Conservation (phyloP, 805 yeast genomes). For the Clavispora phyllophila region DNA sequence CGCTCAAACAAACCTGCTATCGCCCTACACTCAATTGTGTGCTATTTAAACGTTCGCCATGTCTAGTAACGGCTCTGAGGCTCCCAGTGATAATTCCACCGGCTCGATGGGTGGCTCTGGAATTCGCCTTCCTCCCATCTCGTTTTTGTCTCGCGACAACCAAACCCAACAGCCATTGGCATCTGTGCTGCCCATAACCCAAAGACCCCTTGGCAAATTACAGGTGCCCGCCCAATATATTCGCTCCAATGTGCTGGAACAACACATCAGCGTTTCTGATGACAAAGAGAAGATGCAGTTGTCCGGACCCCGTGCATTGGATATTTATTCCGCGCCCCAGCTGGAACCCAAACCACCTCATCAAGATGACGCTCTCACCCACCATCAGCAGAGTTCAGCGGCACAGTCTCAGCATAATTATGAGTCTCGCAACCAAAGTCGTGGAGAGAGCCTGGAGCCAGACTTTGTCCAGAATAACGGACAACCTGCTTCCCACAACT, state of each 20-base stretch:
- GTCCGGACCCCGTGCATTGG: not conserved
- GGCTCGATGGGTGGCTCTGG: conserved; percentile 6
- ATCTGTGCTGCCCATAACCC: conserved; percentile 3
- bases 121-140: conserved; percentile 24
- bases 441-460: not conserved
- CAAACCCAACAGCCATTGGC: conserved; percentile 2
- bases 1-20: not conserved
- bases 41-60: not conserved
- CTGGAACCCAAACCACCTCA: not conserved
- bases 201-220: not conserved
- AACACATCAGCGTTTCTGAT: not conserved
- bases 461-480: not conserved
- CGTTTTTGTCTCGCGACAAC: conserved; percentile 20
- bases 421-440: not conserved
- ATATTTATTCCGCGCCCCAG: not conserved
- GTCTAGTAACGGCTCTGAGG: not conserved
- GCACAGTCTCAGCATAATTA: not conserved
- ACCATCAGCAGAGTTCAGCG: not conserved
- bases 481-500: not conserved
- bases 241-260: not conserved
- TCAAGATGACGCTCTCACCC: not conserved
- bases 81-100: not conserved
- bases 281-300: not conserved
- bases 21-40: conserved; percentile 1
- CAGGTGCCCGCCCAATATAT: not conserved